Evolutionary conservation across 495 filamentous ascomycete genomes (phyloP), one percentile per base, ranked within the genome.

Genomic region (Penicillium verhagenii): DNA sequence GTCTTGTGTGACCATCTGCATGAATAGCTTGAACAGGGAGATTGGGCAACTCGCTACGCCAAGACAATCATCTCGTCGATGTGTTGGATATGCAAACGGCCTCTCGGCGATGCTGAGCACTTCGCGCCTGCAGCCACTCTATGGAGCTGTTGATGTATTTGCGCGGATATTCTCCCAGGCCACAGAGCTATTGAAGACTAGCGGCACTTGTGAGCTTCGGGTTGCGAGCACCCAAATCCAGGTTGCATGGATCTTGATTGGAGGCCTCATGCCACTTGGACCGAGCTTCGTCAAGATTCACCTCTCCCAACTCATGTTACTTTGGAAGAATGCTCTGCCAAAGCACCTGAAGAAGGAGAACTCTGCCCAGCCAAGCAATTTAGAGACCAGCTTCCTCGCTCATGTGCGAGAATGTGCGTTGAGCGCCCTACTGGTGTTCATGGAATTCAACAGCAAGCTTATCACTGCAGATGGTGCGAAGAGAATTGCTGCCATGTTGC

Each of bases 201-300:
- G 92, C 70, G 87, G 91, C 26, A 90, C 87, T 60, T 92, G 90
- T 10, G 93, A 99, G 59, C 79, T 99, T 50, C 86, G 95, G 40
- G 86, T 93, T 43, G 93, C 93, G 16, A 88, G 88, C 60, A 96
- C 91, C 14, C 94, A 99, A 65, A 91, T 99, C 31, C 94, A 99
- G 61, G 92, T 97, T 5, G 93, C 94, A 18, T 99, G 94, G 94
- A 96, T 96, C 39, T 71, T 99, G 48, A 95, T 99, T 52, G 94
- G 94, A 29, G 94, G 94, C 0, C 72, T 99, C 21, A 97, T 97
- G 95, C 89, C 92, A 6, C 78, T 97, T 2, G 94, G 94, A 0
- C 95, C 95, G 5, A 97, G 96, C 66, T 99, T 99, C 67, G 93
- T 97, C 70, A 99, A 99, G 72, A 97, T 96, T 37, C 94, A 97